Evolutionary conservation across 2,329 filamentous ascomycete species (phyloP).

Genomic region (Calonectria pauciramosa): DNA sequence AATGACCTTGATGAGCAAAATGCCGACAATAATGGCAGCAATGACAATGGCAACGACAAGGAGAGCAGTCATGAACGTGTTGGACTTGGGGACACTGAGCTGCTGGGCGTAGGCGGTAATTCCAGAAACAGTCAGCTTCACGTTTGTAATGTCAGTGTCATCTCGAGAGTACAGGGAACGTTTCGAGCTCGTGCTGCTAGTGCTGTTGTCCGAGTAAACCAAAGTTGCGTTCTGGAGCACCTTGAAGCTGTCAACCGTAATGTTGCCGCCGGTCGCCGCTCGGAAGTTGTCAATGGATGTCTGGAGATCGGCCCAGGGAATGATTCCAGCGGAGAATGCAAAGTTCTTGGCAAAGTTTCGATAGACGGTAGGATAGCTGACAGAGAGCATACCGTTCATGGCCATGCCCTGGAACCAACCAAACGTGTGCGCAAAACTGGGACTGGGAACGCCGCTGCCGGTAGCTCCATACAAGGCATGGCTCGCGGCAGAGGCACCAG

Average conservation of each 20-base stretch:
- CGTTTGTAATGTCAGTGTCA: constrained; percentile 42
- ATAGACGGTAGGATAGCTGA: constrained; percentile 89
- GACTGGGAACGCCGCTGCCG: constrained; percentile 77
- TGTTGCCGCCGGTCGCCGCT: constrained; percentile 83
- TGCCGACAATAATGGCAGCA: constrained; percentile 84
- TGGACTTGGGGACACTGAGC: constrained; percentile 86
- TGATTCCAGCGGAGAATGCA: constrained; percentile 87
- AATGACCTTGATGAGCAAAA: constrained; percentile 91
- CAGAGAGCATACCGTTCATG: constrained; percentile 96
- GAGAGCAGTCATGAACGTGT: constrained; percentile 96
- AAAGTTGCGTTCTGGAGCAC: constrained; percentile 83
- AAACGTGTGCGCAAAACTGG: constrained; percentile 87
- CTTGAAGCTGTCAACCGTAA: constrained; percentile 82
- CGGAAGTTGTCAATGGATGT: constrained; percentile 88
- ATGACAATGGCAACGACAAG: constrained; percentile 90
- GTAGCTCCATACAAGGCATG: constrained; percentile 68
- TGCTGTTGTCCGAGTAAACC: constrained; percentile 74
- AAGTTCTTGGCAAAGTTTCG: constrained; percentile 94
- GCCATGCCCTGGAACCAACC: constrained; percentile 95
- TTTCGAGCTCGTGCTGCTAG: constrained; percentile 56
- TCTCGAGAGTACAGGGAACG: constrained; percentile 67
- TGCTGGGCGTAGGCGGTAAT: constrained; percentile 88
- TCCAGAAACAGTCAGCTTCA: constrained; percentile 73
- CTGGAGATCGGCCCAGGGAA: constrained; percentile 88
- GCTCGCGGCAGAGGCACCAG: constrained; percentile 78